phyloP scores from a whole-genome alignment of 257 asterid genomes.

The Nicotiana paniculata region DNA sequence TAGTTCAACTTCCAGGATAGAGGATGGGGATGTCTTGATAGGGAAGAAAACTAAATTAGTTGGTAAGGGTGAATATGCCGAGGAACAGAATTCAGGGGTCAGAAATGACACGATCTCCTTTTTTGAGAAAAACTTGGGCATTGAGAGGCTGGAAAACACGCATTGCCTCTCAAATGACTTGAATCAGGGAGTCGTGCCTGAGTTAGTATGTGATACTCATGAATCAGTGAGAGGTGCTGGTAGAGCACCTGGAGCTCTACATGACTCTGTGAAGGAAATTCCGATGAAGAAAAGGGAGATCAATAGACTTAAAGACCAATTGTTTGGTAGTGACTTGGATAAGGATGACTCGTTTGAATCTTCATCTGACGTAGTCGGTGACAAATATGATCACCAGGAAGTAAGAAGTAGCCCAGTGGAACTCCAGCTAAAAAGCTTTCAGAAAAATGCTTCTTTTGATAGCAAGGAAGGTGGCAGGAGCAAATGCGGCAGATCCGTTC shows the following conservation, averaged over 20 bases:
- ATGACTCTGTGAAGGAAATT: slow-evolving; percentile 26
- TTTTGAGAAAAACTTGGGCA: slow-evolving; percentile 26
- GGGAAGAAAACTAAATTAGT: slow-evolving; percentile 36
- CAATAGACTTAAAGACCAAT: slow-evolving; percentile 30
- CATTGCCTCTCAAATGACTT: slow-evolving; percentile 24
- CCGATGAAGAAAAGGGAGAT: slow-evolving; percentile 31
- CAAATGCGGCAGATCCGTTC: neutral
- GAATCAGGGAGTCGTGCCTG: slow-evolving; percentile 25
- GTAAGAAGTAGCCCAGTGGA: slow-evolving; percentile 14
- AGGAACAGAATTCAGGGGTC: slow-evolving; percentile 32
- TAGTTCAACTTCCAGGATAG: slow-evolving; percentile 28
- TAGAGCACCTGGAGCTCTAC: slow-evolving; percentile 12
- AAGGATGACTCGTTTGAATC: slow-evolving; percentile 17
- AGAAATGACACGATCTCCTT: slow-evolving; percentile 17
- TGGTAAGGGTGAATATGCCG: slow-evolving; percentile 26
- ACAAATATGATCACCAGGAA: slow-evolving; percentile 15
- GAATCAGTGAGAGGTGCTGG: slow-evolving; percentile 19
- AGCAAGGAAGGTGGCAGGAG: slow-evolving; percentile 10
- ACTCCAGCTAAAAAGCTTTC: slow-evolving; percentile 8
- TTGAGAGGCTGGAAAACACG: slow-evolving; percentile 30
- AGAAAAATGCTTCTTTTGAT: slow-evolving; percentile 10
- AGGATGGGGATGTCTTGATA: slow-evolving; percentile 23
- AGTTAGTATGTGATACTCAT: slow-evolving; percentile 18
- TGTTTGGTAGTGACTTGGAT: slow-evolving; percentile 11
- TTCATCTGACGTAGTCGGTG: slow-evolving; percentile 11